These are phyloP conservation scores for Zangia roseola DNA, from an alignment of 768 basidiomycete genomes.

Conservation along the genomic window DNA sequence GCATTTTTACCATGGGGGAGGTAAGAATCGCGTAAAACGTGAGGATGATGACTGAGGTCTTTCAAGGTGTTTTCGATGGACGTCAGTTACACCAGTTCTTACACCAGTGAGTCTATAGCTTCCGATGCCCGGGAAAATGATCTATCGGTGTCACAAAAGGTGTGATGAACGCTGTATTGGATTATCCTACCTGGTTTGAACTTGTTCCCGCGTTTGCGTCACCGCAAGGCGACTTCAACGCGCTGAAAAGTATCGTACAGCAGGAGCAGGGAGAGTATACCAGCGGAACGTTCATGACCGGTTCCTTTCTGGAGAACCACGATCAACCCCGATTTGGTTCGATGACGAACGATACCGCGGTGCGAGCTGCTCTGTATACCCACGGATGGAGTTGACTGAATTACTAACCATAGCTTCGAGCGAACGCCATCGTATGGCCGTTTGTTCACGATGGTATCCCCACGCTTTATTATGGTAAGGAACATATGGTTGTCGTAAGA, in stretches of 20 bases:
- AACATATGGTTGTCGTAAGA: background rate
- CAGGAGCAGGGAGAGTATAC: slow-evolving; percentile 38
- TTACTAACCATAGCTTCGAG: slow-evolving; percentile 31
- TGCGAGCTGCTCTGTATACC: slow-evolving; percentile 18
- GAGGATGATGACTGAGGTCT: slow-evolving; percentile 11
- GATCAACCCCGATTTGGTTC: slow-evolving; percentile 51
- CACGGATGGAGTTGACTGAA: background rate
- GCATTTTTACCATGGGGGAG: slow-evolving; percentile 57
- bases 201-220: slow-evolving; percentile 41
- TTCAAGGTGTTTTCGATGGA: slow-evolving; percentile 42
- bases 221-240: slow-evolving; percentile 33
- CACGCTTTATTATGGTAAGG: slow-evolving; percentile 47
- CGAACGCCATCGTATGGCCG: slow-evolving; percentile 49
- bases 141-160: slow-evolving; percentile 24
- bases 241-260: slow-evolving; percentile 26
- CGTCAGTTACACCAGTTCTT: slow-evolving; percentile 37
- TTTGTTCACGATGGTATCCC: slow-evolving; percentile 54
- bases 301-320: slow-evolving; percentile 55
- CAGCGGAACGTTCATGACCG: slow-evolving; percentile 40
- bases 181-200: slow-evolving; percentile 49
- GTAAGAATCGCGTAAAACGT: slow-evolving; percentile 30
- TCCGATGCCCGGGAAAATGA: background rate
- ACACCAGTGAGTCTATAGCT: slow-evolving; percentile 37
- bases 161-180: slow-evolving; percentile 44
- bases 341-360: slow-evolving; percentile 40